Evolutionary conservation across 495 filamentous ascomycete genomes (phyloP).

Genomic region (Entonaema liquescens): DNA sequence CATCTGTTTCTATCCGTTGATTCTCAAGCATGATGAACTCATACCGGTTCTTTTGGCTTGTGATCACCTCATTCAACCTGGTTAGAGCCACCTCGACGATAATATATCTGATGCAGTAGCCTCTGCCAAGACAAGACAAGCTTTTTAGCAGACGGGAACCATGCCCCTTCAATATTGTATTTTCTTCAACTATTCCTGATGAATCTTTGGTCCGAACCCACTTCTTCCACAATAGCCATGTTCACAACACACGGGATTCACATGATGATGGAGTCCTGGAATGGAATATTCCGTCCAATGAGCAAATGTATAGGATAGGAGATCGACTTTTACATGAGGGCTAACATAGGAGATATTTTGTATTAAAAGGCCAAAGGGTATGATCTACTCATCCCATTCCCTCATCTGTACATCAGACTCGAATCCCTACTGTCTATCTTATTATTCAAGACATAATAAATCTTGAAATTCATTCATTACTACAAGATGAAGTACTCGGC

Average conservation of each 20-base stretch:
- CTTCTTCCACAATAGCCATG: background rate
- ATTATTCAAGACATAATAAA: background rate
- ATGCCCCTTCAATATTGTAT: background rate
- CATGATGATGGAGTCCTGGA: background rate
- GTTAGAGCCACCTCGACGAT: background rate
- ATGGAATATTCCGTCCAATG: background rate
- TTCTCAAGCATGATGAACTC: background rate
- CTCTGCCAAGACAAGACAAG: background rate
- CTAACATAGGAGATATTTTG: background rate
- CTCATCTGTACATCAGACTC: background rate
- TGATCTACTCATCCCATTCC: background rate
- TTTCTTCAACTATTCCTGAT: slow-evolving; percentile 1
- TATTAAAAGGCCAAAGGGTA: background rate
- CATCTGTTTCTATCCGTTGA: background rate
- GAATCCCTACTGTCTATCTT: background rate
- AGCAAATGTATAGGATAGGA: background rate
- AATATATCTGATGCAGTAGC: slow-evolving; percentile 1
- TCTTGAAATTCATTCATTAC: background rate
- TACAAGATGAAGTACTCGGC: slow-evolving; percentile 14
- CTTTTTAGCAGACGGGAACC: background rate
- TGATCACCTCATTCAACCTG: background rate
- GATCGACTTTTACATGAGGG: background rate
- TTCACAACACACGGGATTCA: background rate
- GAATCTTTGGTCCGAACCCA: background rate
- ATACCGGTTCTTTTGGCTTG: background rate